Evolutionary conservation across 805 yeast species (phyloP), one percentile per base, ranked within the genome.

Genomic region (Wickerhamomyces queroliae): DNA sequence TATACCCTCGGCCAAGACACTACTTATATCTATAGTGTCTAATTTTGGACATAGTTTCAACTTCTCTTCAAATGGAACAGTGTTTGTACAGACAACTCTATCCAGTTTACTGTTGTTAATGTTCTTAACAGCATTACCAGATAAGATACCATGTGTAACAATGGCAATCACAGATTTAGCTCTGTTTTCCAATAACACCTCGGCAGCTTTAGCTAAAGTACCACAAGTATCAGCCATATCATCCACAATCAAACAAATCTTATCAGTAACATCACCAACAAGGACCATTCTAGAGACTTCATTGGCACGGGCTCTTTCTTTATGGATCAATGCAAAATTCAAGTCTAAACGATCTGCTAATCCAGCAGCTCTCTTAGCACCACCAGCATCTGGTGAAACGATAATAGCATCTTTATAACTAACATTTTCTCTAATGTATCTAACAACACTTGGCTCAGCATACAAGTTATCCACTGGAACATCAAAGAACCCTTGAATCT

Each of bases 141-240:
- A 76, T 43, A 84, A 69, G 13, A 84, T 78, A 46, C 93, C 95
- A 57, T 84, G 95, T 3, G 93, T 84, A 16, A 84, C 89, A 46
- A 85, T 81, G 24, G 93, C 91, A 52, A 85, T 76, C 29, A 85
- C 93, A 41, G 78, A 70, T 52, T 76, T 68, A 34, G 91, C 93
- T 25, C 74, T 73, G 52, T 83, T 79, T 21, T 76, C 80, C 43
- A 84, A 57, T 40, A 85, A 66, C 12, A 81, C 76, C 46, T 85
- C 91, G 18, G 89, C 86, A 28, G 93, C 93, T 62, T 84, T 85
- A 39, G 82, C 85, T 47, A 85, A 65, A 16, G 95, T 85, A 46
- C 93, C 95, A 65, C 95, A 85, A 17, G 95, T 85, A 59, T 85
- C 95, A 34, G 93, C 93, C 89, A 85, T 85, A 61, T 85, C 95